A percentile compares a stretch with the other conserved stretches of the same genome.
Conservation (phyloP, 352 stramenopile species). For the Pythium dissimile region DNA sequence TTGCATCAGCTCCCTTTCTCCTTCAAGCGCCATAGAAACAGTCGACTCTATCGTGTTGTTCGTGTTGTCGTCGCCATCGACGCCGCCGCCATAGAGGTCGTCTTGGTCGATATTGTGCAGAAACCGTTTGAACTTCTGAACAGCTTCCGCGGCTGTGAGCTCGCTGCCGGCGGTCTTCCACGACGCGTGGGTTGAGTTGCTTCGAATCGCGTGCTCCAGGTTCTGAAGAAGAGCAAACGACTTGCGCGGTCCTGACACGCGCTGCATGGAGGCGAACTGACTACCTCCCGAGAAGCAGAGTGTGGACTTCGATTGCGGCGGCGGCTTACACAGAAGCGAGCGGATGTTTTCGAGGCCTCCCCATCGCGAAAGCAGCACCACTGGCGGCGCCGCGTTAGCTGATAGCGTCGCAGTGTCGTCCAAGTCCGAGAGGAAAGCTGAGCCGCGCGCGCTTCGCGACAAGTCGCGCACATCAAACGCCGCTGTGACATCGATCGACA, state of each 20-base stretch:
- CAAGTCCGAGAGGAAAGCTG: slow-evolving; percentile 9
- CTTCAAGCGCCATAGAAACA: slow-evolving; percentile 13
- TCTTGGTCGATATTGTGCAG: slow-evolving; percentile 21
- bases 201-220: slow-evolving; percentile 10
- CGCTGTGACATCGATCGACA: slow-evolving; percentile 12
- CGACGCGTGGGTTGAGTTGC: background rate
- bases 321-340: slow-evolving; percentile 23
- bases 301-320: slow-evolving; percentile 12
- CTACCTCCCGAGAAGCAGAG: slow-evolving; percentile 13
- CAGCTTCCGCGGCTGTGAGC: background rate
- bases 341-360: slow-evolving; percentile 26
- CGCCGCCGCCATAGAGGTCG: background rate
- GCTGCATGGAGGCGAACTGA: background rate
- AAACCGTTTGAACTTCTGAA: slow-evolving; percentile 11
- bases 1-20: background rate
- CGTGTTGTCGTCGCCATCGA: slow-evolving; percentile 3
- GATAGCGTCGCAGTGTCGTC: background rate
- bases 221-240: slow-evolving; percentile 7
- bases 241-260: background rate
- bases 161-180: background rate
- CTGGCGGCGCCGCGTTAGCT: background rate
- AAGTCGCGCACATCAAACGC: slow-evolving; percentile 22
- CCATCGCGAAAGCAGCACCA: slow-evolving; percentile 21
- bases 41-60: slow-evolving; percentile 25
- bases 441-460: background rate